These are phyloP conservation scores for Trametes punicea DNA, from an alignment of 768 basidiomycete genomes.

Conservation along the genomic window DNA sequence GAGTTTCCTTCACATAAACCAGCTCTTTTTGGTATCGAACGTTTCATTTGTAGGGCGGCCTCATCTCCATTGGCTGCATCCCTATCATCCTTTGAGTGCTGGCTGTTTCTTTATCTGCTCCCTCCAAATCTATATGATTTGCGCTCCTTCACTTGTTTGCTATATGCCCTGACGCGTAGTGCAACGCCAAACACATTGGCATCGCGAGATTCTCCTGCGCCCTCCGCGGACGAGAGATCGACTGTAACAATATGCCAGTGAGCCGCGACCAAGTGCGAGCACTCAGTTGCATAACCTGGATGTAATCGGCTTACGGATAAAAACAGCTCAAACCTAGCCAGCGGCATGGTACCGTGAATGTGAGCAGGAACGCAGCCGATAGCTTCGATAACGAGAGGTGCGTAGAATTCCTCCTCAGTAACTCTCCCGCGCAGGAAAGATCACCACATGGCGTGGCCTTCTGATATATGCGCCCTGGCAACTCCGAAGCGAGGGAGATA, in stretches of 20 bases:
- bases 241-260: too few species aligned
- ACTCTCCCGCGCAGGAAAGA: not conserved
- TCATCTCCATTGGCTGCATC: constrained; percentile 22
- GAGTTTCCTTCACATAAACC: not conserved
- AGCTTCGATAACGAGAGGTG: not conserved
- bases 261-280: too few species aligned
- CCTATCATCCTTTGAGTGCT: constrained; percentile 8
- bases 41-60: constrained; percentile 10
- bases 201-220: too few species aligned
- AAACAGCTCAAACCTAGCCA: too few species aligned
- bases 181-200: too few species aligned
- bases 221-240: too few species aligned
- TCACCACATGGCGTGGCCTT: not conserved
- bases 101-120: not conserved
- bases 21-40: not conserved
- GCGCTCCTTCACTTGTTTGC: not conserved
- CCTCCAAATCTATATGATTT: too few species aligned
- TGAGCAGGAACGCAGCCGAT: too few species aligned
- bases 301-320: too few species aligned
- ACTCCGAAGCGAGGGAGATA: not conserved
- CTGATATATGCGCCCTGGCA: not conserved
- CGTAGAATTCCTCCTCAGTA: not conserved
- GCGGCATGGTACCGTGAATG: too few species aligned
- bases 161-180: too few species aligned
- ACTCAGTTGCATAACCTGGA: too few species aligned